Evolutionary conservation across 202 grass and related monocot genomes (phyloP).

Genomic region (Digitaria exilis): DNA sequence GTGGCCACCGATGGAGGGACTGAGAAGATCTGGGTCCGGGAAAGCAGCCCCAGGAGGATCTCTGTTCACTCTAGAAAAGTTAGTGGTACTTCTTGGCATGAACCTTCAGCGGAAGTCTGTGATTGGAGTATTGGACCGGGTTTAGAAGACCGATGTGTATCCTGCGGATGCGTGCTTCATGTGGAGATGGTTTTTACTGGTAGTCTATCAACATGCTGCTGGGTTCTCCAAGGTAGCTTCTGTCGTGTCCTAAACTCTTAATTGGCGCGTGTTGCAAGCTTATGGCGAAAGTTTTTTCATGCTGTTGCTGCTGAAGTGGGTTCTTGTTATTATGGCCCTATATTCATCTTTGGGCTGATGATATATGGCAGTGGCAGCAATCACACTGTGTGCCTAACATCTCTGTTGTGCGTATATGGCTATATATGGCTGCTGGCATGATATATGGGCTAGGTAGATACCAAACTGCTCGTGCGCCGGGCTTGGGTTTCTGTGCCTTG

Average conservation of each 20-base stretch:
- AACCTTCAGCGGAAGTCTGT: background rate
- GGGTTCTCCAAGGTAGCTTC: background rate
- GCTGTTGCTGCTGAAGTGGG: no score
- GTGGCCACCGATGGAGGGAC: conserved; percentile 91
- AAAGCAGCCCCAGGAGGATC: background rate
- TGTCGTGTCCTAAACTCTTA: background rate
- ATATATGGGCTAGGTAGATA: no score
- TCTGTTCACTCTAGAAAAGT: background rate
- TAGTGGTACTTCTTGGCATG: background rate
- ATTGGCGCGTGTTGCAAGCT: background rate
- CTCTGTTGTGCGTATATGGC: no score
- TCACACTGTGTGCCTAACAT: no score
- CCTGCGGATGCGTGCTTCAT: background rate
- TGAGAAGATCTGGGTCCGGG: conserved; percentile 14
- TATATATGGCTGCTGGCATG: no score
- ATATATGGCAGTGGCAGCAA: background rate
- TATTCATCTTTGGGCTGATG: no score
- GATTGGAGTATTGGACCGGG: background rate
- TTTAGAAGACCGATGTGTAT: background rate
- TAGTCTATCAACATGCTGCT: conserved; percentile 2
- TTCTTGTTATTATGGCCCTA: no score
- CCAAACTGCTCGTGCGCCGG: no score
- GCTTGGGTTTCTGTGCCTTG: background rate
- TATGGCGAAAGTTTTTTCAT: no score
- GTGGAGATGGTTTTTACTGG: background rate